Evolutionary conservation across 345 rosid genomes (phyloP), one percentile per base, ranked within the genome.

Genomic region (Bruguiera sexangula): DNA sequence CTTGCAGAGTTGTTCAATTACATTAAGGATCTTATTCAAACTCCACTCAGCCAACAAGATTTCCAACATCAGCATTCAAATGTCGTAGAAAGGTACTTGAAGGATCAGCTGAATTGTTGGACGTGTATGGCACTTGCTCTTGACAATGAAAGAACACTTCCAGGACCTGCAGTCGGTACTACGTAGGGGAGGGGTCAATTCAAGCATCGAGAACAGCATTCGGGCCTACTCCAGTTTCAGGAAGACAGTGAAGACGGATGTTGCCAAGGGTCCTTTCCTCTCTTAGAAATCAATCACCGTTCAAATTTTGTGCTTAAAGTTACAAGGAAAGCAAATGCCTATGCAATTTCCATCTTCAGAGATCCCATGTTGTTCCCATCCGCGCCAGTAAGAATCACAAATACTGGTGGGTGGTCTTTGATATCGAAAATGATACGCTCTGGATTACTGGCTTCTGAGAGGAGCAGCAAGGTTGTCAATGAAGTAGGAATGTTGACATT

Each of bases 211-310:
- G 61, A 77, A 63, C 18, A 76, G 74, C 13, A 69, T 85, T 69
- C 80, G 66, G 68, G 80, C 82, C 55, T 91, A 87, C 71, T 69
- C 84, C 37, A n/a, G 61, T 73, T 89, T 87, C 63, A 81, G 97
- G 60, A 88, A 80, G 72, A 88, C 79, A 67, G 69, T 80, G 37
- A 87, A 76, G 67, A 86, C 76, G 66, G 88, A 81, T 60, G 78
- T 83, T 2, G 36, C 55, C 63, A 88, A 84, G 65, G 22, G 55
- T 8, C 70, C 3, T 72, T 67, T 65, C 68, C 65, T 29, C 32
- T 58, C 26, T 39, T 21, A 0, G 63, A 31, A 2, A 56, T 60
- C 9, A 70, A 76, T 63, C 64, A 73, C 75, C 75, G 80, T 50
- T 53, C 74, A 37, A 58, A 16, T 3, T 75, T 63, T 60, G 74